These are phyloP conservation scores for Aspergillus persii DNA, from an alignment of 2,329 filamentous ascomycete species.

Conservation along the genomic window DNA sequence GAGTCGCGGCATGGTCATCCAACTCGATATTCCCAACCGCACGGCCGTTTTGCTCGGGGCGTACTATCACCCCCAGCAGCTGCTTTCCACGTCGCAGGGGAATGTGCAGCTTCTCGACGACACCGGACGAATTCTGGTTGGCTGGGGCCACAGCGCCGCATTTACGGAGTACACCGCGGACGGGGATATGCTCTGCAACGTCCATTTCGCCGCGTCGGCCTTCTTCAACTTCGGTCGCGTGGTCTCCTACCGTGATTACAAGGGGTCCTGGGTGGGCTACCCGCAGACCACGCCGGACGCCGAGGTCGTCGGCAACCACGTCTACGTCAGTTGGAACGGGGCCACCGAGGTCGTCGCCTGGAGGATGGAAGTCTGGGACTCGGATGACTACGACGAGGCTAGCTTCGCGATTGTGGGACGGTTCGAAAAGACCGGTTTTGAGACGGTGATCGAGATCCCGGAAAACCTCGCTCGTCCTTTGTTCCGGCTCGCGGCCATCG, in stretches of 20 bases:
- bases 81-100: slow-evolving; percentile 41
- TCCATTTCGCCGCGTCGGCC: slow-evolving; percentile 44
- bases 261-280: slow-evolving; percentile 52
- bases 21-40: slow-evolving; percentile 37
- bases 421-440: slow-evolving; percentile 29
- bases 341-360: slow-evolving; percentile 41
- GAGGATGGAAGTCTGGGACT: slow-evolving; percentile 26
- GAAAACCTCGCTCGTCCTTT: slow-evolving; percentile 9
- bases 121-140: slow-evolving; percentile 48
- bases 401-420: slow-evolving; percentile 17
- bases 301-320: slow-evolving; percentile 24
- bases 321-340: slow-evolving; percentile 49
- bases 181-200: slow-evolving; percentile 55
- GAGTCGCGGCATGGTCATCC: slow-evolving; percentile 46
- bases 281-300: slow-evolving; percentile 38
- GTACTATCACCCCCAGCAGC: slow-evolving; percentile 40
- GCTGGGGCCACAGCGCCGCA: slow-evolving; percentile 51
- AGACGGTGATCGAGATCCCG: slow-evolving; percentile 27
- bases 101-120: slow-evolving; percentile 41
- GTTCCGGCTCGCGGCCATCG: slow-evolving; percentile 23
- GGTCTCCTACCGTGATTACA: slow-evolving; percentile 56
- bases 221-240: slow-evolving; percentile 36
- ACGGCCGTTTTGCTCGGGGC: slow-evolving; percentile 40
- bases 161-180: slow-evolving; percentile 51
- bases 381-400: slow-evolving; percentile 4